Conservation (phyloP, 1,284 basidiomycete species). For the Gymnopus androsaceus region DNA sequence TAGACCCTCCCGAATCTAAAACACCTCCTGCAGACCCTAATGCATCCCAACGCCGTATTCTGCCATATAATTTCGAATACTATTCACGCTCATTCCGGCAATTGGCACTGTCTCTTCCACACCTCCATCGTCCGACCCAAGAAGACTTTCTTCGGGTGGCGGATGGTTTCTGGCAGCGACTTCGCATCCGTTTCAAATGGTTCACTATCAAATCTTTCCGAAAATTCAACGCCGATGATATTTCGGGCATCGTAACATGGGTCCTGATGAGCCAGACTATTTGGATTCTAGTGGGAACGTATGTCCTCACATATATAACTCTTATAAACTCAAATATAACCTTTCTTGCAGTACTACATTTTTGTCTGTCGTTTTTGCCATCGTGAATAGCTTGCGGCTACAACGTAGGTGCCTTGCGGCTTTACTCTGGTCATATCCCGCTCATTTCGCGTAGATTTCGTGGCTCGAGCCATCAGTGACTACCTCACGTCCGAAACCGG, state of each 20-base stretch:
- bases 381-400: slow-evolving; percentile 86
- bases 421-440: neutral
- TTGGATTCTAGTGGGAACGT: slow-evolving; percentile 95
- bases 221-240: slow-evolving; percentile 95
- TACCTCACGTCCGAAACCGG: slow-evolving; percentile 94
- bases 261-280: slow-evolving; percentile 92
- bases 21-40: neutral
- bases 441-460: slow-evolving; percentile 60
- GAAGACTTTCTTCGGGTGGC: slow-evolving; percentile 89
- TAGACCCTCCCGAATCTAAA: neutral
- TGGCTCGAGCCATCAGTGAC: slow-evolving; percentile 89
- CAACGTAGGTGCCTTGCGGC: slow-evolving; percentile 60
- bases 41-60: slow-evolving; percentile 17
- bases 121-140: slow-evolving; percentile 80
- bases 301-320: slow-evolving; percentile 35
- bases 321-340: slow-evolving; percentile 12
- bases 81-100: slow-evolving; percentile 81
- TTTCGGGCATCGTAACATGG: slow-evolving; percentile 95
- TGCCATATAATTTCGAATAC: slow-evolving; percentile 54
- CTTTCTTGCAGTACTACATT: slow-evolving; percentile 79
- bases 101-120: slow-evolving; percentile 72
- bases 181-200: slow-evolving; percentile 96
- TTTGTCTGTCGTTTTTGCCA: slow-evolving; percentile 90
- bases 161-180: slow-evolving; percentile 86
- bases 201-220: slow-evolving; percentile 95